Conservation (phyloP, 768 basidiomycete genomes). For the Podaxis sp. region DNA sequence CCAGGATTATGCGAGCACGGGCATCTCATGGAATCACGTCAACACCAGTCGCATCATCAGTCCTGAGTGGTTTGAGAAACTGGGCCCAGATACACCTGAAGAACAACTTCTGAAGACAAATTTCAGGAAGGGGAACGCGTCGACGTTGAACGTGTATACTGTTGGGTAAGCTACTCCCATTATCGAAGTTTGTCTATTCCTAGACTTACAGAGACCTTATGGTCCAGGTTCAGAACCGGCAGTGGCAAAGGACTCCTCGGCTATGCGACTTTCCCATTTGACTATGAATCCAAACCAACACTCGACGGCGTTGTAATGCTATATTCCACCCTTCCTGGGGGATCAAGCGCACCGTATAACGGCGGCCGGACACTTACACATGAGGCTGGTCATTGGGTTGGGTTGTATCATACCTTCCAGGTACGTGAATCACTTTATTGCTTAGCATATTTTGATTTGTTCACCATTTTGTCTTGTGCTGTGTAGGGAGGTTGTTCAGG, state of each 20-base stretch:
- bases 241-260: constrained; percentile 41
- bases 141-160: constrained; percentile 49
- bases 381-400: constrained; percentile 56
- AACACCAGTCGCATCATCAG: constrained; percentile 43
- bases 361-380: constrained; percentile 48
- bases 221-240: constrained; percentile 25
- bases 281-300: constrained; percentile 33
- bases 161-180: constrained; percentile 35
- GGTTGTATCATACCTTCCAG: constrained; percentile 59
- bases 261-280: constrained; percentile 51
- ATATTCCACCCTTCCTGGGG: constrained; percentile 40
- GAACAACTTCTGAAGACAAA: constrained; percentile 45
- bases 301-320: constrained; percentile 50
- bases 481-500: constrained; percentile 23
- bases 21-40: constrained; percentile 40
- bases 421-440: constrained; percentile 21
- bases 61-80: constrained; percentile 46
- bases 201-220: constrained; percentile 15
- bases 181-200: constrained; percentile 20
- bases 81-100: constrained; percentile 35
- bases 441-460: too few relatives aligned
- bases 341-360: constrained; percentile 39
- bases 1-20: constrained; percentile 37
- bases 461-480: background rate
- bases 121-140: constrained; percentile 40